Base-by-base conservation (phyloP, 257 asterid species). In the Nicotiana obtusifolia region DNA sequence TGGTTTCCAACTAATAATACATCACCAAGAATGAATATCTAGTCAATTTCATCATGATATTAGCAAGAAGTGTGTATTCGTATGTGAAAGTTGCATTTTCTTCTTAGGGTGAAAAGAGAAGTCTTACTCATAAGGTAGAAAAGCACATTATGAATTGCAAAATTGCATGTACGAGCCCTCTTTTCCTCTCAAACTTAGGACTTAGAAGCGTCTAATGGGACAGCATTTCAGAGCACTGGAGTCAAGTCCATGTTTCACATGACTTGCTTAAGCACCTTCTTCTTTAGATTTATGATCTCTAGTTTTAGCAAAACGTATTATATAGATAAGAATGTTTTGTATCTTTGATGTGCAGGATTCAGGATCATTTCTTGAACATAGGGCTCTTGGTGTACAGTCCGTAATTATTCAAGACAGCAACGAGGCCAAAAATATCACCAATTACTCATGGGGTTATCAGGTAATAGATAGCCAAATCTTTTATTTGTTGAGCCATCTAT, bases 311-410 rank as follows among this genome's bases (percentile, higher is more conserved):
- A 14, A n/a, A 47, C 26, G 61, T 44, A 33, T 75, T 15, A 78
- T 6, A 78, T 44, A 60, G 26, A 78, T 59, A 78, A 78, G 0
- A 54, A 26, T 17, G 26, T 49, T 35, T 66, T 47, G 44, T 64
- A 52, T 83, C 80, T n/a, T 76, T 67, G 3, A 61, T 78, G 35
- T 81, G 78, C 80, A 93, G 99, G 93, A 95, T 86, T 92, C 98
- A 16, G 99, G 98, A 64, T 87, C 99, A 68, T 82, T 30, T 87
- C 86, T 93, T 88, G 98, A 93, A 91, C 90, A 78, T 20, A 85
- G 90, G 80, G 84, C 87, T 30, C 86, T 87, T 19, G 99, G 99
- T 77, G 54, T 90, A 81, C 31, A 76, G 75, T 80, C 22, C 13
- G 96, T 87, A 75, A 86, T 82, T 76, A 84, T 91, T 66, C 88